Evolutionary conservation across 371 early-diverging fungal species (phyloP).

Genomic region (Encephalitozoon cuniculi): DNA sequence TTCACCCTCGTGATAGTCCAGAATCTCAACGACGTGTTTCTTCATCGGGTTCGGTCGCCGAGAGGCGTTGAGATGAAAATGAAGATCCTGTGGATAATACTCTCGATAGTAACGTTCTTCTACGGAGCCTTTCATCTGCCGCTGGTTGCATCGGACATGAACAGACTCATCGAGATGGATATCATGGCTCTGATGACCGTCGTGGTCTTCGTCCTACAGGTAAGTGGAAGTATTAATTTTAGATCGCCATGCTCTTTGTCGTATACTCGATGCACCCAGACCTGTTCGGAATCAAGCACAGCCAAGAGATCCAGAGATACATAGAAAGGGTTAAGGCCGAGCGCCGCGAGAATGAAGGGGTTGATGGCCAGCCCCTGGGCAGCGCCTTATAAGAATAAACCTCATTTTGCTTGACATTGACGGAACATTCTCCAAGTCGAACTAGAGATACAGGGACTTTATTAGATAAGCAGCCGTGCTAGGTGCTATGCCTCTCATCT

Average conservation of each 20-base stretch:
- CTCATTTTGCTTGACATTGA: background rate
- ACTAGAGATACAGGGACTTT: background rate
- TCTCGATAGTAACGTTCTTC: background rate
- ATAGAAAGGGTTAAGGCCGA: background rate
- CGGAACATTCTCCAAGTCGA: background rate
- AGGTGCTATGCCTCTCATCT: background rate
- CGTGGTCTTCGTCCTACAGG: background rate
- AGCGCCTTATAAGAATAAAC: background rate
- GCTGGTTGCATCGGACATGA: background rate
- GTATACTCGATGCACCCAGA: slow-evolving; percentile 27
- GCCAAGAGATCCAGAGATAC: background rate
- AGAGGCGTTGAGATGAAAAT: slow-evolving; percentile 14
- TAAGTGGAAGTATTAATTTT: slow-evolving; percentile 16
- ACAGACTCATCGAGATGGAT: background rate
- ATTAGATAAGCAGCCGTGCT: background rate
- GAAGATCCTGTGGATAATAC: slow-evolving; percentile 2
- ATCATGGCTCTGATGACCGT: background rate
- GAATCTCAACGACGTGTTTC: slow-evolving; percentile 17
- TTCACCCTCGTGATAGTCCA: slow-evolving; percentile 24
- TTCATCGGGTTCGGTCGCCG: background rate
- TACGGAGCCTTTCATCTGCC: background rate
- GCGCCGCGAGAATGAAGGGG: background rate
- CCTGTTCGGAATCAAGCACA: slow-evolving; percentile 10
- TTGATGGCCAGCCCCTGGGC: background rate
- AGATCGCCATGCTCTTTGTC: slow-evolving; percentile 7